Base-by-base conservation (phyloP, 768 basidiomycete species). In the Panus rudis region DNA sequence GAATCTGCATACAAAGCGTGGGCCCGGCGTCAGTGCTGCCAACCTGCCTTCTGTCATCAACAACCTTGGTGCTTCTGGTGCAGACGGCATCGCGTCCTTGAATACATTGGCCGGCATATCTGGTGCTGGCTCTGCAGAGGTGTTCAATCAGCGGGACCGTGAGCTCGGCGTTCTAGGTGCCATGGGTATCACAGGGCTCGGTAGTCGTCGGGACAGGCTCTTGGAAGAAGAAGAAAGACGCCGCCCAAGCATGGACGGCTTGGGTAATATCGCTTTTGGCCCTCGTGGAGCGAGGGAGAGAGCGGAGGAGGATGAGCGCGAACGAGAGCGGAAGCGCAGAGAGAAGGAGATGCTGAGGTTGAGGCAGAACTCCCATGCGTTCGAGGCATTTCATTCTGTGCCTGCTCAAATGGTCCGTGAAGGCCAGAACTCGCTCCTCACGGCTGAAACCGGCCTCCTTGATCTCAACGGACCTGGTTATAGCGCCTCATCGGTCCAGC, bases 1-100 rank as follows among this genome's bases (percentile, higher is more conserved):
- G 76, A 98, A 99, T 58, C 64, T 99, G 28, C 94, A 99, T 58
- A 94, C 92, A 16, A 96, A 94, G 68, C 72, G 90, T 28, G 87
- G 59, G 2, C 59, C 59, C 4, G 57, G 87, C 2, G 81, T 91
- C 19, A 88, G 88, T n/a, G 52, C 57, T 1, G 48, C 57, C 25
- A 49, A 46, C 10, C 43, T 55, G 17, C 52, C 26, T 14, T 44
- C 56, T n/a, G 23, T 48, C 23, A 38, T 51, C 20, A 43, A 25
- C 33, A 44, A 44, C 35, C 25, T 43, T 45, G 14, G 45, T 45
- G 41, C 10, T 47, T 45, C 46, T 34, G 48, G 50, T 33, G 37
- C 43, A 31, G 43, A 44, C 22, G 38, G 51, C 42, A 39, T 47
- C 3, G 44, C 39, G 27, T 45, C 45, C 20, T 14, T 56, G 23